These are phyloP conservation scores for Termitomyces sp. DNA, from an alignment of 768 basidiomycete species.

Conservation along the genomic window DNA sequence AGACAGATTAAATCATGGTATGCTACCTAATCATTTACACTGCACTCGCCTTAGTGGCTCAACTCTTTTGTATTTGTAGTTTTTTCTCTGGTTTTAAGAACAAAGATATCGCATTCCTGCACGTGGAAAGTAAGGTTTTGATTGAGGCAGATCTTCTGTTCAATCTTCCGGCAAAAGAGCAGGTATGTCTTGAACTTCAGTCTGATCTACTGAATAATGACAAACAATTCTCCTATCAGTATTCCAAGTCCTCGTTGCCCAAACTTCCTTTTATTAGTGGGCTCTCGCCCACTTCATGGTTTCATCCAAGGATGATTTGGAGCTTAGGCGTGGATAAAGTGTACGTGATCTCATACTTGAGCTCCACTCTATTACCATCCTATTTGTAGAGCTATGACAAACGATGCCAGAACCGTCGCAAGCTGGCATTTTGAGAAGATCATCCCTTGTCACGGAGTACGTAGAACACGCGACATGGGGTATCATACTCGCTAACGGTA, in stretches of 20 bases:
- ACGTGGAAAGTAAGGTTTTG: constrained; percentile 56
- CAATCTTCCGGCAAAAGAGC: constrained; percentile 76
- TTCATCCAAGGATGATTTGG: constrained; percentile 25
- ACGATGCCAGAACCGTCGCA: constrained; percentile 53
- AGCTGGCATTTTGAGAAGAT: constrained; percentile 65
- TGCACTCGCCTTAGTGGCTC: neutral
- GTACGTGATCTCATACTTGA: constrained; percentile 14
- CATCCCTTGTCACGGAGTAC: constrained; percentile 55
- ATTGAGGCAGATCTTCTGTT: constrained; percentile 74
- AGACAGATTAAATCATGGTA: constrained; percentile 41
- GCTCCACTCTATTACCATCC: neutral
- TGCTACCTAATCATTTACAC: neutral
- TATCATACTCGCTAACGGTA: neutral
- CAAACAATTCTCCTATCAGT: constrained; percentile 13
- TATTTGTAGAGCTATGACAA: constrained; percentile 38
- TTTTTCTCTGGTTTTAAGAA: constrained; percentile 61
- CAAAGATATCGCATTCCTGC: constrained; percentile 78
- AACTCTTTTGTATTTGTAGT: constrained; percentile 20
- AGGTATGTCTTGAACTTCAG: constrained; percentile 28
- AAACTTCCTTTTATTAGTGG: constrained; percentile 22
- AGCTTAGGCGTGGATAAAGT: constrained; percentile 23
- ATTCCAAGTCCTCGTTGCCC: constrained; percentile 24
- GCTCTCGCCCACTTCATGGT: constrained; percentile 21
- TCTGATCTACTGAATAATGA: no score
- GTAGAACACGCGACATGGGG: neutral